Base-by-base conservation (phyloP, 2,329 filamentous ascomycete genomes). In the Penicillium polonicum region DNA sequence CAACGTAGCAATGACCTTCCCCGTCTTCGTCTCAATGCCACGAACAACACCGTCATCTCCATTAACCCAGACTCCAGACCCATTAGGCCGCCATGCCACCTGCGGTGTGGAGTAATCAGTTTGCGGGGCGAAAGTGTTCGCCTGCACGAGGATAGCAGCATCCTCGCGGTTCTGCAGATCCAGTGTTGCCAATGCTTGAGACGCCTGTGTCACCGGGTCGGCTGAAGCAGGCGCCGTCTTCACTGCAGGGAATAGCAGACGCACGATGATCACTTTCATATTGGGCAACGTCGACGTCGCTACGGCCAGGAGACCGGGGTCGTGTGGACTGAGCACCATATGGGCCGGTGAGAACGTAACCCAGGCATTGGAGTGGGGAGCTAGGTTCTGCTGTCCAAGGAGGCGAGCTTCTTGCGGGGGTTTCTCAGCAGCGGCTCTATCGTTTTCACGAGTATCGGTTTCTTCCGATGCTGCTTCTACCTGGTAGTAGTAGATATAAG, bases 311-410 rank as follows among this genome's bases (percentile, higher is more conserved):
- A 88, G 67, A 4, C 76, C 76, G 1, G 81, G 73, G 63, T 87
- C 82, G 2, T 74, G 78, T 0, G 85, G 85, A 57, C 78, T 83
- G 2, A 83, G 67, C 9, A 83, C 80, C 21, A 88, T 74, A 44
- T 80, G 80, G 7, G 83, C 82, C 0, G 85, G 85, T 0, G 84
- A 85, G 67, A 87, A 88, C 2, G 83, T 79, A 15, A 85, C 73
- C 85, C 85, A 88, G n/a, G 84, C 79, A 65, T 83, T 86, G 3
- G 83, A 85, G 65, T 85, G 80, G 1, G 85, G 85, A 9, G 85
- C 83, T 3, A 87, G 77, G 61, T 86, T 86, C 63, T 87, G 85
- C 57, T 77, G 78, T 25, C 83, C 84, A 4, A 84, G 72, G 9
- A 83, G 72, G 27, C 67, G 65, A 49, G 78, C 72, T 52, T 73